Evolutionary conservation across 2,329 filamentous ascomycete genomes (phyloP).

Genomic region (Stachybotrys echinatus): DNA sequence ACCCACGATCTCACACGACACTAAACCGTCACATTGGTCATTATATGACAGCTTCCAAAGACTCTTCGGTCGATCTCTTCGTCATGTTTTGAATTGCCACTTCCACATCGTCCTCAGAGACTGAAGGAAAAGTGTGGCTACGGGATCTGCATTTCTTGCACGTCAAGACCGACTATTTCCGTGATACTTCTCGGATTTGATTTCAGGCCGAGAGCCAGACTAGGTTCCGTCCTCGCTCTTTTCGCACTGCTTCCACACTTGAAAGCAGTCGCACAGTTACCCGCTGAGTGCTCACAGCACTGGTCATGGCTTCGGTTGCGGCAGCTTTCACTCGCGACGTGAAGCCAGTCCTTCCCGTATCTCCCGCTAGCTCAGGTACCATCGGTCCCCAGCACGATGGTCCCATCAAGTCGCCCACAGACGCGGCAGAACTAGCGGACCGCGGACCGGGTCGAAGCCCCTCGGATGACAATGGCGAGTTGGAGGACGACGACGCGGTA

Average conservation of each 20-base stretch:
- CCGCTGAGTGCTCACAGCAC: constrained; percentile 5
- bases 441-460: constrained; percentile 35
- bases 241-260: too few relatives aligned
- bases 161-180: too few relatives aligned
- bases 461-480: constrained; percentile 35
- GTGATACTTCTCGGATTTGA: too few relatives aligned
- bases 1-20: neutral
- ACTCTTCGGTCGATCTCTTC: neutral
- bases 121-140: neutral
- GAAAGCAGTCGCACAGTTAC: too few relatives aligned
- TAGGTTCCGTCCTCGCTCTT: too few relatives aligned
- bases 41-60: neutral
- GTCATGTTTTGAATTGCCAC: neutral
- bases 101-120: neutral
- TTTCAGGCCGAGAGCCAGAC: too few relatives aligned
- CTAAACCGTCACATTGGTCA: neutral
- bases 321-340: constrained; percentile 16
- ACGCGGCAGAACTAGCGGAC: constrained; percentile 23
- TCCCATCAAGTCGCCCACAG: constrained; percentile 30
- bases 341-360: constrained; percentile 30
- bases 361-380: constrained; percentile 30
- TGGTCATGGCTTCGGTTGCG: constrained; percentile 19
- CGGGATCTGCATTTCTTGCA: neutral
- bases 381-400: constrained; percentile 38
- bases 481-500: constrained; percentile 33